Evolutionary conservation across 176 grass and related monocot genomes (phyloP), one percentile per base, ranked within the genome.

Genomic region (Cenchrus fungigraminus): DNA sequence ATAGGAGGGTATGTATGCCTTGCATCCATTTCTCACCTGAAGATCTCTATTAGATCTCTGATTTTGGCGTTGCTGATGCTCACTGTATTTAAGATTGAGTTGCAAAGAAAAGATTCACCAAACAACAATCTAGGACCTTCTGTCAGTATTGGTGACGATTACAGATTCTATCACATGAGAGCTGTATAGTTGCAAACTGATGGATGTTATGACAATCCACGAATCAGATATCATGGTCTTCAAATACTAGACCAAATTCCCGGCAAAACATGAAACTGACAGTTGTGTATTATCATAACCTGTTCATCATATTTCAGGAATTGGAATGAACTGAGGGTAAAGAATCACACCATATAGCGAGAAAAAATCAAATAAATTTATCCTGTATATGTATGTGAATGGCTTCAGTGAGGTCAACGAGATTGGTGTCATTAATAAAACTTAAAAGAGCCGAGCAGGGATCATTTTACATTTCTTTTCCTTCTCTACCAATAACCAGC

Each of bases 1-100:
- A 40, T 40, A 9, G 45, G 12, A 82, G 63, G 65, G 64, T 77
- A 82, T 77, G 86, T 77, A 74, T 71, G 43, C 43, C 52, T 75
- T 71, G 43, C 43, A 43, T 75, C 45, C 69, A 89, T 80, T 68
- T 79, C 50, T 59, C 75, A 65, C 46, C 62, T 76, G 5, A 63
- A 71, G 79, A 78, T 90, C 83, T 77, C 25, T 65, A 86, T 86
- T 53, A 73, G 74, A 60, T 74, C 84, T 68, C 68, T 87, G 79
- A 68, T 90, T 79, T 87, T 90, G 60, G 84, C 79, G 73, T 65
- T 59, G 74, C 68, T 74, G 69, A 64, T 83, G 51, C 8, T 68
- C 20, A 61, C 1, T 75, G 80, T 83, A 87, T 68, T 6, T 52
- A 87, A 51, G 61, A 61, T 82, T 82, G 37, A 40, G 37, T 79